Evolutionary conservation across 2,329 filamentous ascomycete species (phyloP).

Genomic region (Thermomyces lanuginosus): DNA sequence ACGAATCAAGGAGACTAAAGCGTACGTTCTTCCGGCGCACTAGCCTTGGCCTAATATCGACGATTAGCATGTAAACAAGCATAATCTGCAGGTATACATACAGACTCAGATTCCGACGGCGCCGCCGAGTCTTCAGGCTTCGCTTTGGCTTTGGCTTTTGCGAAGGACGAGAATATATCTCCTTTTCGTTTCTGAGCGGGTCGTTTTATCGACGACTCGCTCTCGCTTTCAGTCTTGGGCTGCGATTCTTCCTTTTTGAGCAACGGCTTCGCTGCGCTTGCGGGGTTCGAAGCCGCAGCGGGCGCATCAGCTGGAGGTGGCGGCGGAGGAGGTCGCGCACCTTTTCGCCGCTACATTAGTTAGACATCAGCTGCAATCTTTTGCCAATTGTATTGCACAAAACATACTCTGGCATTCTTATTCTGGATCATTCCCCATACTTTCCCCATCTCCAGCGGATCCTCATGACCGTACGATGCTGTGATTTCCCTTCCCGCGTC

Average conservation of each 20-base stretch:
- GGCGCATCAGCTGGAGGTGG: constrained; percentile 4
- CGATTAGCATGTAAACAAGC: constrained; percentile 7
- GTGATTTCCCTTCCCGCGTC: constrained; percentile 51
- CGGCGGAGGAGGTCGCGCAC: constrained; percentile 20
- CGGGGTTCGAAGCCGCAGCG: constrained; percentile 1
- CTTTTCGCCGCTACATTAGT: constrained; percentile 31
- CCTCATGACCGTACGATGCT: constrained; percentile 39
- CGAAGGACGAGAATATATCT: constrained; percentile 65
- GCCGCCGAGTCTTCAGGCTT: constrained; percentile 27
- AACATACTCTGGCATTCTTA: constrained; percentile 42
- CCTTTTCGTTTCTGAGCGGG: constrained; percentile 44
- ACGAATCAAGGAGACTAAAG: background rate
- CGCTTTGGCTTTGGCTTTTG: constrained; percentile 48
- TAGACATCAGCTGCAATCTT: constrained; percentile 4
- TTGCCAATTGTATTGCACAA: background rate
- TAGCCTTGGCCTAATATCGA: constrained; percentile 16
- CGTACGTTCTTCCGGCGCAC: constrained; percentile 34
- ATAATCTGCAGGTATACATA: constrained; percentile 11
- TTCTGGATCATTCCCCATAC: constrained; percentile 64
- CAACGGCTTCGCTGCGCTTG: constrained; percentile 16
- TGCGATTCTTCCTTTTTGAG: constrained; percentile 15
- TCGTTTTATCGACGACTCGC: constrained; percentile 8
- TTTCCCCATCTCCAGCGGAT: constrained; percentile 42
- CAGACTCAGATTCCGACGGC: constrained; percentile 16
- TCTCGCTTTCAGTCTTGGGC: constrained; percentile 12